phyloP scores from a whole-genome alignment of 345 rosid species.

The Bruguiera sexangula region DNA sequence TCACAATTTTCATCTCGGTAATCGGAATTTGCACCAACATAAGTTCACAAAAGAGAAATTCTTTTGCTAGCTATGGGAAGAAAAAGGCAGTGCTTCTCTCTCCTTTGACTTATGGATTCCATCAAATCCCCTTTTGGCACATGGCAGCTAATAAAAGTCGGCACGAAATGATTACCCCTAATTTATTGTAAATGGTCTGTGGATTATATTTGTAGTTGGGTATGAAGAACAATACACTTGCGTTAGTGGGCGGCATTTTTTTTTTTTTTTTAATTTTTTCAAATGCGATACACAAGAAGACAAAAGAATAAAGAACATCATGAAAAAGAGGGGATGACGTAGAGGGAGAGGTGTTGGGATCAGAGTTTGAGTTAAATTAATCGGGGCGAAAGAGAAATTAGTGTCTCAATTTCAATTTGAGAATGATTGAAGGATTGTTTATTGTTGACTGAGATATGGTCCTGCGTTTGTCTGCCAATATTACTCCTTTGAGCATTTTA shows the following conservation, averaged over 20 bases:
- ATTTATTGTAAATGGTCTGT: conserved; percentile 1
- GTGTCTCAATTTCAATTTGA: conserved; percentile 30
- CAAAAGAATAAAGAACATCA: conserved; percentile 19
- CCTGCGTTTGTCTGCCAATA: conserved; percentile 21
- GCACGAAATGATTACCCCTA: conserved; percentile 13
- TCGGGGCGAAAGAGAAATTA: background rate
- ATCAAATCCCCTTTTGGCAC: conserved; percentile 15
- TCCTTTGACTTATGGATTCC: conserved; percentile 6
- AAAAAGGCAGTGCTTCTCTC: background rate
- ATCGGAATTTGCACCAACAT: no score
- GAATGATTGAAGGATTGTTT: conserved; percentile 46
- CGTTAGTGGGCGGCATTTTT: conserved; percentile 29
- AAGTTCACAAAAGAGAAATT: background rate
- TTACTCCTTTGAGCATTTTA: conserved; percentile 5
- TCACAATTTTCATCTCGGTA: no score
- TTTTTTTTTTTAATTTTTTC: conserved; percentile 5
- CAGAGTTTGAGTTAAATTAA: conserved; percentile 32
- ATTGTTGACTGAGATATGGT: conserved; percentile 48
- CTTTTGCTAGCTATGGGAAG: background rate
- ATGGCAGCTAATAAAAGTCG: conserved; percentile 3
- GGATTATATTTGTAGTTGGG: background rate
- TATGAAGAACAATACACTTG: conserved; percentile 8
- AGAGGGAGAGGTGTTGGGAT: conserved; percentile 42
- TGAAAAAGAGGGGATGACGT: conserved; percentile 19
- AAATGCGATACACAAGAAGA: conserved; percentile 23